Evolutionary conservation across 495 filamentous ascomycete species (phyloP).

Genomic region (Echria macrotheca): DNA sequence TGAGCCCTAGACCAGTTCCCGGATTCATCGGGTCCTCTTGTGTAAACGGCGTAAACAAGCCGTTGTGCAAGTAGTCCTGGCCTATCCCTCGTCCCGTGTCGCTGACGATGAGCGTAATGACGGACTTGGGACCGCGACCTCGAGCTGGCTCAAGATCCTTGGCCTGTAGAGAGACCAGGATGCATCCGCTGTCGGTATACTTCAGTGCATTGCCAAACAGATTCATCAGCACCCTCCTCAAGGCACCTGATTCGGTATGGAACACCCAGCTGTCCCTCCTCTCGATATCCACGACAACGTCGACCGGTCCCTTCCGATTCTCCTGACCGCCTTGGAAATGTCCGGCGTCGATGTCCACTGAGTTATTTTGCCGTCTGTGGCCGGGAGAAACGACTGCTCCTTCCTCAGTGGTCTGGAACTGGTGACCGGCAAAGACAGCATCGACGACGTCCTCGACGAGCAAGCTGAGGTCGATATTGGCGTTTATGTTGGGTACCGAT

Average conservation of each 20-base stretch:
- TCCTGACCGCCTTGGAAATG: neutral
- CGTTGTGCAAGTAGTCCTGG: constrained; percentile 58
- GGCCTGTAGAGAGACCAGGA: constrained; percentile 51
- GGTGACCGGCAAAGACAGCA: constrained; percentile 49
- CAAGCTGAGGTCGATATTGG: constrained; percentile 34
- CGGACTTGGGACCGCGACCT: too few species aligned
- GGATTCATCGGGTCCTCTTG: constrained; percentile 62
- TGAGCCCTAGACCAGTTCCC: constrained; percentile 66
- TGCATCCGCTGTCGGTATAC: constrained; percentile 62
- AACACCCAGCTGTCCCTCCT: constrained; percentile 56
- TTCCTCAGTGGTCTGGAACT: constrained; percentile 3
- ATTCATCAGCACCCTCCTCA: constrained; percentile 74
- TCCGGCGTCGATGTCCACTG: too few species aligned
- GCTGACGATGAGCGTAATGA: constrained; percentile 40
- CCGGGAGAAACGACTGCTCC: neutral
- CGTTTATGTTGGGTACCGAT: neutral
- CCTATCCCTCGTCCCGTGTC: constrained; percentile 67
- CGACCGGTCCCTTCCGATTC: constrained; percentile 15
- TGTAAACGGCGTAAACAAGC: constrained; percentile 62
- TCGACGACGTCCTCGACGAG: constrained; percentile 57
- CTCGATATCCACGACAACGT: constrained; percentile 61
- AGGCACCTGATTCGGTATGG: constrained; percentile 63
- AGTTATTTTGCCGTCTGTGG: neutral
- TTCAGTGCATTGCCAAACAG: constrained; percentile 79
- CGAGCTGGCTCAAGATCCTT: too few species aligned